These are phyloP conservation scores for Dryas drummondii DNA, from an alignment of 306 rosid genomes.

Conservation along the genomic window DNA sequence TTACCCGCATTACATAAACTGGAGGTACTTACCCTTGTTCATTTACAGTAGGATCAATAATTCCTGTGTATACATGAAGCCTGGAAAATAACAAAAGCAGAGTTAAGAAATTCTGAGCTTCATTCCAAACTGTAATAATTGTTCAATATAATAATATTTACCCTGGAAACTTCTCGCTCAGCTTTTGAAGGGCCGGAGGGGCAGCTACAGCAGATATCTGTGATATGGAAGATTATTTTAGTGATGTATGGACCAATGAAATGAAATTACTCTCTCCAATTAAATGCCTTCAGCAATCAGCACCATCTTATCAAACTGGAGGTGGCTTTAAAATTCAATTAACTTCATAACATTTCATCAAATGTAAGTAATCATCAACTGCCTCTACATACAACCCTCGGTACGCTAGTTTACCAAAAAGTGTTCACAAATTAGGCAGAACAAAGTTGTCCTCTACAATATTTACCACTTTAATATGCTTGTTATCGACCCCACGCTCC, in stretches of 20 bases:
- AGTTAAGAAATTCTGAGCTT: background rate
- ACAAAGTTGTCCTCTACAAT: constrained; percentile 9
- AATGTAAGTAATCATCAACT: background rate
- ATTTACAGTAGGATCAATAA: constrained; percentile 75
- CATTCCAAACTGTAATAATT: constrained; percentile 16
- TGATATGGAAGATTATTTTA: constrained; percentile 14
- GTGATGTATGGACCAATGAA: background rate
- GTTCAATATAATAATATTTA: constrained; percentile 25
- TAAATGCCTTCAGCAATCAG: background rate
- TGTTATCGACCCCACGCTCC: constrained; percentile 69
- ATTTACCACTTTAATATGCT: constrained; percentile 83
- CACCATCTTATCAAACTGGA: background rate
- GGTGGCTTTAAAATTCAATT: background rate
- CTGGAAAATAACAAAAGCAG: constrained; percentile 41
- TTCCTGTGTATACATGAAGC: constrained; percentile 85
- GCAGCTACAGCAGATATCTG: constrained; percentile 93
- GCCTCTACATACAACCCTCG: background rate
- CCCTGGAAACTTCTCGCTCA: constrained; percentile 94
- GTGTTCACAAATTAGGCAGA: background rate
- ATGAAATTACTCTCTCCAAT: background rate
- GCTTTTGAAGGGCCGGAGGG: constrained; percentile 95
- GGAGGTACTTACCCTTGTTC: constrained; percentile 73
- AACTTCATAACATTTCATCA: background rate
- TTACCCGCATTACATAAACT: background rate
- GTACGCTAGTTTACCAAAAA: background rate